These are phyloP conservation scores for Backusella macrospora DNA, from an alignment of 192 early-diverging fungal genomes.

Conservation along the genomic window DNA sequence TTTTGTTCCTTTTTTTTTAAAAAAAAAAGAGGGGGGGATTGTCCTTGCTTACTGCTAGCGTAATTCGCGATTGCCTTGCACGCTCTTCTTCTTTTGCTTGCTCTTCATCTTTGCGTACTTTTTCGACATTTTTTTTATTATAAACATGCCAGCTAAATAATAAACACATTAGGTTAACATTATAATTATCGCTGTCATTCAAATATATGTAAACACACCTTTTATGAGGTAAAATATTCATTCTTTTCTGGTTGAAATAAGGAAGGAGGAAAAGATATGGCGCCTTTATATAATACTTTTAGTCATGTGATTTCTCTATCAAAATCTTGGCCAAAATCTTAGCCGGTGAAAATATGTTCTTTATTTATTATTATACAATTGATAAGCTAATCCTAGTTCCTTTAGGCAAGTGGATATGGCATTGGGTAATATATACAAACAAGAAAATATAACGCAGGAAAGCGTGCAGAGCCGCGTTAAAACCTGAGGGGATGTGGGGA, in stretches of 20 bases:
- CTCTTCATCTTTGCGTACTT: slow-evolving; percentile 69
- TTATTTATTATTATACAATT: no score
- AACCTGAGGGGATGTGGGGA: no score
- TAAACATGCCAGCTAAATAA: slow-evolving; percentile 74
- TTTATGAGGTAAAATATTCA: slow-evolving; percentile 72
- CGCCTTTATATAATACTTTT: not conserved
- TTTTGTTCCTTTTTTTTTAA: not conserved
- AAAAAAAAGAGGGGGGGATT: not conserved
- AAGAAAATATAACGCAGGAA: no score
- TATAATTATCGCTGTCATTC: no score
- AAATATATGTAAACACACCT: slow-evolving; percentile 44
- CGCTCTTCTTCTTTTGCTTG: slow-evolving; percentile 62
- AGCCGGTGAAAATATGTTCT: no score
- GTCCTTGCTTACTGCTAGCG: slow-evolving; percentile 52
- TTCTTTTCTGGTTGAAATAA: slow-evolving; percentile 11
- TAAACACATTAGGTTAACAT: no score
- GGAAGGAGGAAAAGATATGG: not conserved
- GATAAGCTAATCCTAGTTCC: no score
- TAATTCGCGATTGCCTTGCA: slow-evolving; percentile 48
- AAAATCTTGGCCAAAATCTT: no score
- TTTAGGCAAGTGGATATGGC: no score
- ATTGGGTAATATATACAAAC: no score
- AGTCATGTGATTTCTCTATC: no score
- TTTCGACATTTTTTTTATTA: slow-evolving; percentile 69
- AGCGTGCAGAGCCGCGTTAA: no score